phyloP scores from a whole-genome alignment of 2,329 filamentous ascomycete genomes.

The Xylariaceae sp. region DNA sequence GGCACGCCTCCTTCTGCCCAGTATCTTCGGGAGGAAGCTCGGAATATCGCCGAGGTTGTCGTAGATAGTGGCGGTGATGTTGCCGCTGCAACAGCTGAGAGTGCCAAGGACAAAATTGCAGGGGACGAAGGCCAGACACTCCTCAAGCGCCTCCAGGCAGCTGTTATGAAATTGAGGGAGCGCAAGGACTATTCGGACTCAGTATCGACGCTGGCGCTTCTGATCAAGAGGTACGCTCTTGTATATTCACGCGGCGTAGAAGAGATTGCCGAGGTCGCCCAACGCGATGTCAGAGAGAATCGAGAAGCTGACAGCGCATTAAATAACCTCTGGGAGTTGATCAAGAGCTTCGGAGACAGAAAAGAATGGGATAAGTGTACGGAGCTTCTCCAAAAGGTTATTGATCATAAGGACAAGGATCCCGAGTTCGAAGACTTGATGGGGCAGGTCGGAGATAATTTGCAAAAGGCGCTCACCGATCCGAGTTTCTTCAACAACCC shows the following conservation, averaged over 20 bases:
- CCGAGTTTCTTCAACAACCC: constrained; percentile 78
- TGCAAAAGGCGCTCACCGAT: constrained; percentile 79
- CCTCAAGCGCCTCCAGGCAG: constrained; percentile 68
- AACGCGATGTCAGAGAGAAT: constrained; percentile 69
- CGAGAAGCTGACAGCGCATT: constrained; percentile 68
- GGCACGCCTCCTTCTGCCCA: constrained; percentile 47
- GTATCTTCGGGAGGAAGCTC: constrained; percentile 55
- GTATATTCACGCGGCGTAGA: constrained; percentile 70
- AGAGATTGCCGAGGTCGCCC: constrained; percentile 58
- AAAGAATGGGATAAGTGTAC: constrained; percentile 73
- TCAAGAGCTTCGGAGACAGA: constrained; percentile 72
- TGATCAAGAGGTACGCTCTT: constrained; percentile 73
- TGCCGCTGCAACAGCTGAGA: constrained; percentile 50
- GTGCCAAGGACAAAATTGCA: constrained; percentile 65
- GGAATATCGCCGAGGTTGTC: constrained; percentile 51
- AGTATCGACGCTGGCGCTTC: constrained; percentile 67
- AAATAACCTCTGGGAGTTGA: constrained; percentile 71
- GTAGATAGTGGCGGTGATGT: constrained; percentile 38
- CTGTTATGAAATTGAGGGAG: constrained; percentile 66
- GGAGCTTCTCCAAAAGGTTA: constrained; percentile 59
- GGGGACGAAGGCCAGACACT: constrained; percentile 70
- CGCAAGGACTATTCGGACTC: constrained; percentile 81
- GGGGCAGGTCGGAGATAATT: constrained; percentile 62
- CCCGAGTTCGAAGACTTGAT: constrained; percentile 78
- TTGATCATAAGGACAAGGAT: constrained; percentile 69